phyloP scores from a whole-genome alignment of 805 yeast genomes.

The Saccharomycopsis fibuligera region DNA sequence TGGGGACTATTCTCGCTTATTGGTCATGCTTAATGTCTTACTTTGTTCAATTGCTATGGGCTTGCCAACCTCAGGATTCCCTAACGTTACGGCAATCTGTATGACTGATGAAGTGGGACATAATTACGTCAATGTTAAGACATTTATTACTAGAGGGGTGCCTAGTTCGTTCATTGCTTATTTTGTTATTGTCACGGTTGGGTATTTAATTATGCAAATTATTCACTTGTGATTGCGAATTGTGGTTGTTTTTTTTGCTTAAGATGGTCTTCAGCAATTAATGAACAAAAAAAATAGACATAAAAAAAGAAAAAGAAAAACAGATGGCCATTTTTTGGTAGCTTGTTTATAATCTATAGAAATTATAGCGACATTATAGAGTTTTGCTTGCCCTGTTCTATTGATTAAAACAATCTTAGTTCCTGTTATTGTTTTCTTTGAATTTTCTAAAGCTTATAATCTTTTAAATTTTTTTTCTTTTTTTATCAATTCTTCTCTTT shows the following conservation, averaged over 20 bases:
- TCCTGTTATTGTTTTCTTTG: too few relatives aligned
- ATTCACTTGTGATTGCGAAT: too few relatives aligned
- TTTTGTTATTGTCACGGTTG: conserved; percentile 65
- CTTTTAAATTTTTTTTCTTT: too few relatives aligned
- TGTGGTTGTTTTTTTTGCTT: not conserved
- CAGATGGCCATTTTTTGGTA: too few relatives aligned
- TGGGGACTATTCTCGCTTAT: conserved; percentile 77
- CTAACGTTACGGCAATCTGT: conserved; percentile 95
- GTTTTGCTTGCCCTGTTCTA: too few relatives aligned
- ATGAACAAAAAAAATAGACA: too few relatives aligned
- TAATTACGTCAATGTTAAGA: conserved; percentile 79
- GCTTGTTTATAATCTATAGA: too few relatives aligned
- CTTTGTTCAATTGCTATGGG: conserved; percentile 97
- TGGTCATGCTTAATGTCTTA: conserved; percentile 59
- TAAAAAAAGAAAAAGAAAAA: too few relatives aligned
- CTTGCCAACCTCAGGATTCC: conserved; percentile 94
- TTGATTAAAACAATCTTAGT: too few relatives aligned
- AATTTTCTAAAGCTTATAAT: too few relatives aligned
- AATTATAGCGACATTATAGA: too few relatives aligned
- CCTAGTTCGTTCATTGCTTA: conserved; percentile 80
- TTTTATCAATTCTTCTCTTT: too few relatives aligned
- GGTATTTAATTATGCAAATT: conserved; percentile 53
- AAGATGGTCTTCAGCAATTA: not conserved
- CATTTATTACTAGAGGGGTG: conserved; percentile 85
- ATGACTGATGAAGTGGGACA: conserved; percentile 89